Conservation (phyloP, 805 yeast species). For the Brettanomyces anomalus region DNA sequence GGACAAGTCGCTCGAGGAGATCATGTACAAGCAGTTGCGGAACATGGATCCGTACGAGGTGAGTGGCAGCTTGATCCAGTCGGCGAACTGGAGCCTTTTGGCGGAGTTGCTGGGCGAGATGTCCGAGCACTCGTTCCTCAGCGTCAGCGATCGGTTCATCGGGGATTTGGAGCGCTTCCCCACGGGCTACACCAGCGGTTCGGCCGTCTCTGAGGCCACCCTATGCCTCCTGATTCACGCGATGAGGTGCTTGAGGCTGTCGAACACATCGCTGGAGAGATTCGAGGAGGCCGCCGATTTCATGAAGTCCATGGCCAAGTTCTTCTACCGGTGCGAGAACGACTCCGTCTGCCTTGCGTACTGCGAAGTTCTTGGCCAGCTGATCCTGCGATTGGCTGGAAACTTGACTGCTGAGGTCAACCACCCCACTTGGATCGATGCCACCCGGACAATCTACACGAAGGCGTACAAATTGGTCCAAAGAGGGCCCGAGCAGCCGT, state of each 20-base stretch:
- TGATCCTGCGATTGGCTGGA: slow-evolving; percentile 77
- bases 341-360: slow-evolving; percentile 66
- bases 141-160: slow-evolving; percentile 88
- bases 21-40: slow-evolving; percentile 81
- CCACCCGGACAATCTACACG: slow-evolving; percentile 53
- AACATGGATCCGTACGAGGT: slow-evolving; percentile 74
- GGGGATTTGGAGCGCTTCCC: slow-evolving; percentile 87
- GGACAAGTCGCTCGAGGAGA: slow-evolving; percentile 81
- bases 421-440: slow-evolving; percentile 91
- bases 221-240: slow-evolving; percentile 77
- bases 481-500: slow-evolving; percentile 4
- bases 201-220: slow-evolving; percentile 31
- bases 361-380: slow-evolving; percentile 70
- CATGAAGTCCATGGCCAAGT: slow-evolving; percentile 75
- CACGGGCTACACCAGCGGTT: slow-evolving; percentile 27
- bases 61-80: slow-evolving; percentile 62
- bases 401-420: slow-evolving; percentile 88
- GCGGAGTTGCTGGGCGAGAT: slow-evolving; percentile 85
- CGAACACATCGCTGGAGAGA: slow-evolving; percentile 77
- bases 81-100: slow-evolving; percentile 90
- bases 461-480: slow-evolving; percentile 38
- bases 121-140: slow-evolving; percentile 74
- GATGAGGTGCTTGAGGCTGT: slow-evolving; percentile 75
- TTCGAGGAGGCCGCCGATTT: slow-evolving; percentile 94
- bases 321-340: slow-evolving; percentile 58